phyloP scores from a whole-genome alignment of 2,329 filamentous ascomycete genomes.

The Simplicillium sp. region DNA sequence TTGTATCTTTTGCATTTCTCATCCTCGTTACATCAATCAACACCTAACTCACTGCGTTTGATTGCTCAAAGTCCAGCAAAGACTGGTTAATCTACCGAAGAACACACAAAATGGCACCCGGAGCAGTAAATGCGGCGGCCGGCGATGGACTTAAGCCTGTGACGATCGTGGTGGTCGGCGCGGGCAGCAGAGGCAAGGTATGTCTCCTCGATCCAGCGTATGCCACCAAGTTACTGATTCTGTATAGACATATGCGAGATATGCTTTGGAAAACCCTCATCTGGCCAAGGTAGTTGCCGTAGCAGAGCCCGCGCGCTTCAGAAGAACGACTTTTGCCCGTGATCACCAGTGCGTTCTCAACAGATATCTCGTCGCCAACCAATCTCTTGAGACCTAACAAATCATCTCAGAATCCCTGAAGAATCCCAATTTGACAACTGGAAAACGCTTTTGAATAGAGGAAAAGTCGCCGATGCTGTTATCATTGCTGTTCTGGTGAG shows the following conservation, averaged over 20 bases:
- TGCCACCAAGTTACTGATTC: neutral
- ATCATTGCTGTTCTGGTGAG: constrained; percentile 7
- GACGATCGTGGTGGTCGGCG: constrained; percentile 8
- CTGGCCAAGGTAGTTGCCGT: constrained; percentile 9
- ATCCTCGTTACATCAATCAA: too few species aligned
- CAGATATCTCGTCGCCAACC: neutral
- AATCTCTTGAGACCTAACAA: neutral
- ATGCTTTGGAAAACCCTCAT: constrained; percentile 6
- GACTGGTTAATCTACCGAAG: too few species aligned
- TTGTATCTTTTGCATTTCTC: too few species aligned
- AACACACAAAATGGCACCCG: too few species aligned
- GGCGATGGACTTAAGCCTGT: constrained; percentile 2
- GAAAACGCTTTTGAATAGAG: constrained; percentile 7
- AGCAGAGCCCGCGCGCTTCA: constrained; percentile 7
- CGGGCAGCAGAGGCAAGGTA: constrained; percentile 8
- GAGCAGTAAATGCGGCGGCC: neutral
- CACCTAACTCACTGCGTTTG: too few species aligned
- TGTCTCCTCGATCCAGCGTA: neutral
- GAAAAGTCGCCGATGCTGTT: constrained; percentile 8
- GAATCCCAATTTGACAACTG: constrained; percentile 6
- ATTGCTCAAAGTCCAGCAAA: too few species aligned
- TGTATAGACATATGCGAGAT: constrained; percentile 7
- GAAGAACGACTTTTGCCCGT: constrained; percentile 6
- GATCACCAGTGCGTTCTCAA: constrained; percentile 5
- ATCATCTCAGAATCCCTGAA: constrained; percentile 4